Base-by-base conservation (phyloP, 768 basidiomycete species). In the Leccinum imitatum region DNA sequence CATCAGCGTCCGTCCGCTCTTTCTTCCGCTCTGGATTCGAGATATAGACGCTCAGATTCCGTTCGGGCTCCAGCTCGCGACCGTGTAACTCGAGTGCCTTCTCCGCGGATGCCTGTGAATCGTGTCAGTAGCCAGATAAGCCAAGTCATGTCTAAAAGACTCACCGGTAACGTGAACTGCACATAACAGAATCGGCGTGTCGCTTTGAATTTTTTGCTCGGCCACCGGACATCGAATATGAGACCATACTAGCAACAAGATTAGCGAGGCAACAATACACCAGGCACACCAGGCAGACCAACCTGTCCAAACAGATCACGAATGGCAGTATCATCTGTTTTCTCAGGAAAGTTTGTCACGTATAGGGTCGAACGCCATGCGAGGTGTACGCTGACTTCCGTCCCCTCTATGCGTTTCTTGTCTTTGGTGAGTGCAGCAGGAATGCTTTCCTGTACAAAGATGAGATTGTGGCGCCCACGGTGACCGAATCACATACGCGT, bases 191-290 rank as follows among this genome's bases (percentile, higher is more conserved):
- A 98, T 47, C 97, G 83, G 37, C 97, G 79, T 2, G 90, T 89
- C 58, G 78, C 86, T 75, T 95, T 96, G 80, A 93, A 95, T 70
- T 97, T 97, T 70, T 95, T 95, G 75, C 93, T 95, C 6, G 97
- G 97, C 96, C 96, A 98, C 33, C 97, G 90, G 17, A 94, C 90
- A 63, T 98, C 95, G 61, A 98, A 91, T 56, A 99, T 83, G 5
- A 81, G 83, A 10, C 97, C 97, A 74, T 90, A 95, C 94, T 97
- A 58, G 1, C 11, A 25, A 56, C 67, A 50, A 59, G 25, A 35
- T 63, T 37, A 57, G 54, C 1, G 44, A 48, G 31, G 37, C 9
- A 53, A 48, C 1, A 11, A 35, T 19, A 46, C n/a, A n/a, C n/a
- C n/a, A n/a, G n/a, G n/a, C n/a, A n/a, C n/a, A 33, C 2, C 30